Percentiles rank a stretch among this genome's conserved stretches.
phyloP scores from a whole-genome alignment of 306 rosid genomes.

The Cicer bijugum region DNA sequence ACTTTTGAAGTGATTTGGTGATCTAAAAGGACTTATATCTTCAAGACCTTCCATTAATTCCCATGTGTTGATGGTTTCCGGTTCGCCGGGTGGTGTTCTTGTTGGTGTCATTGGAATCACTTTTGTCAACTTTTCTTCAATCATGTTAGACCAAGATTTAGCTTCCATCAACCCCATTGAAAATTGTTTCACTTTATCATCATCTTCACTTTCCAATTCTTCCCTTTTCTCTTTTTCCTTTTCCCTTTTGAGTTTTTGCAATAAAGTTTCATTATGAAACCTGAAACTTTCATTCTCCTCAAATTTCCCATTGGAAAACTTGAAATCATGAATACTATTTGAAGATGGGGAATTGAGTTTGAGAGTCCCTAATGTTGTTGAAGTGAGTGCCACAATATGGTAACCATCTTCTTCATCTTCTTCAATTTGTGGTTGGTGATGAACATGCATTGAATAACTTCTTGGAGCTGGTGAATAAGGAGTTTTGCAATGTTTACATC shows the following conservation, averaged over 20 bases:
- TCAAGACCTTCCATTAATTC: conserved; percentile 98
- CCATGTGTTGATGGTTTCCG: conserved; percentile 88
- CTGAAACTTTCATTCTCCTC: conserved; percentile 33
- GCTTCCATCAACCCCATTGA: conserved; percentile 58
- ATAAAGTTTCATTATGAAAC: conserved; percentile 34
- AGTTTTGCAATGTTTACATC: conserved; percentile 74
- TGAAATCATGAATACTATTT: conserved; percentile 21
- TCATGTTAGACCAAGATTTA: conserved; percentile 86
- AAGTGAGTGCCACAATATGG: conserved; percentile 82
- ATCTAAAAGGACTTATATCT: conserved; percentile 67
- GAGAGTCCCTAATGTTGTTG: conserved; percentile 81
- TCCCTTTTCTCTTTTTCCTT: conserved; percentile 1
- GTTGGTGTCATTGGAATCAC: conserved; percentile 65
- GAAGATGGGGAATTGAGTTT: conserved; percentile 50
- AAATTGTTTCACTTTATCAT: conserved; percentile 32
- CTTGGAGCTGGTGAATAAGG: conserved; percentile 71
- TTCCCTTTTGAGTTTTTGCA: conserved; percentile 12
- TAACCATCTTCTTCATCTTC: conserved; percentile 66
- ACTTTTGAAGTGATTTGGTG: conserved; percentile 68
- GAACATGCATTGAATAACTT: conserved; percentile 85
- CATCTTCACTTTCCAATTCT: not conserved
- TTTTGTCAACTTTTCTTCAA: conserved; percentile 76
- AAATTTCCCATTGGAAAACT: conserved; percentile 29
- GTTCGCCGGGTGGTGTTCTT: conserved; percentile 90
- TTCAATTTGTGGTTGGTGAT: conserved; percentile 66